A percentile compares a stretch with the other conserved stretches of the same genome.
Evolutionary conservation across 2,329 filamentous ascomycete species (phyloP).

Genomic region (Aspergillus sp.): DNA sequence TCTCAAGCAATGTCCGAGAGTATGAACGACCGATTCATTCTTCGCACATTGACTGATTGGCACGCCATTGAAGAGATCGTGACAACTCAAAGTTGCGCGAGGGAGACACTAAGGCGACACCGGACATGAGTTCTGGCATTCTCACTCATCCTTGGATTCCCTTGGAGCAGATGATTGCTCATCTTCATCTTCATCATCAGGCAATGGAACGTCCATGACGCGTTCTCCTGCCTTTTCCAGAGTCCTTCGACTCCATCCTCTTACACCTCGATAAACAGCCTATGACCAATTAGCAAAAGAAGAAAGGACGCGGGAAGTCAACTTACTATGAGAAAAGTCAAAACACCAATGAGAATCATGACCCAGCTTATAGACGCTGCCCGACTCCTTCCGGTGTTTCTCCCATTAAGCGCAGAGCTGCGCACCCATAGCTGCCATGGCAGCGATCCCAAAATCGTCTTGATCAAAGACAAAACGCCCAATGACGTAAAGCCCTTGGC

Average conservation of each 20-base stretch:
- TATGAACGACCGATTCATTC: slow-evolving; percentile 43
- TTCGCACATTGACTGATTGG: slow-evolving; percentile 97
- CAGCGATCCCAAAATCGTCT: slow-evolving; percentile 65
- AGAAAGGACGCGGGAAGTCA: neutral
- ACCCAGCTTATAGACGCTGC: slow-evolving; percentile 71
- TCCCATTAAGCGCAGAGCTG: slow-evolving; percentile 46
- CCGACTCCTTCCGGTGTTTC: slow-evolving; percentile 63
- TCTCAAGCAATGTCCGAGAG: slow-evolving; percentile 23
- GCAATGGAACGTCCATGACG: slow-evolving; percentile 63
- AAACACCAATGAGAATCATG: slow-evolving; percentile 69
- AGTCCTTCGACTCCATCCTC: slow-evolving; percentile 61
- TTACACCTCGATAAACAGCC: slow-evolving; percentile 75
- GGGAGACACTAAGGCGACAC: neutral
- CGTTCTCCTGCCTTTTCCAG: slow-evolving; percentile 69
- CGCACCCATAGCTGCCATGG: slow-evolving; percentile 72
- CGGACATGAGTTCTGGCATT: no score
- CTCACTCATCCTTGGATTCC: slow-evolving; percentile 15
- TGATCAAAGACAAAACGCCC: slow-evolving; percentile 75
- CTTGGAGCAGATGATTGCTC: slow-evolving; percentile 21
- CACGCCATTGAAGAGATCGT: slow-evolving; percentile 73
- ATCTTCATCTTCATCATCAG: slow-evolving; percentile 51
- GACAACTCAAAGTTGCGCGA: slow-evolving; percentile 98
- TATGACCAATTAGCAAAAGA: slow-evolving; percentile 31
- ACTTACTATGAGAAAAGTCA: slow-evolving; percentile 69
- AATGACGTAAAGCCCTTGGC: slow-evolving; percentile 83